Base-by-base conservation (phyloP, 1,139 yeast species). In the Protomyces inouyei region DNA sequence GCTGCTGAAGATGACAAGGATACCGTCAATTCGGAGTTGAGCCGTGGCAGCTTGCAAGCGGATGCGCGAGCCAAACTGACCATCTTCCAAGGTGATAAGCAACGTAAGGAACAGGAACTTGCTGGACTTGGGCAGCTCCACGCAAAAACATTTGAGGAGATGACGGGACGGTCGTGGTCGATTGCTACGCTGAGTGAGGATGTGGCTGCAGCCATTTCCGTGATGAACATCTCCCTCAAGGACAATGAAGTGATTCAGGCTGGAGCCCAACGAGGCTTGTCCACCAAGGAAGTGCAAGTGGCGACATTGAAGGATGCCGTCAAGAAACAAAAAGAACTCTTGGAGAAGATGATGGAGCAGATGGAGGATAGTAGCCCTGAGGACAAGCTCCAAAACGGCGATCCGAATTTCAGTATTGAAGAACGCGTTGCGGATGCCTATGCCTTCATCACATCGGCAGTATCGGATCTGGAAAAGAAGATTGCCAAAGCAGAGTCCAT, bases 1-100 rank as follows among this genome's bases (percentile, higher is more conserved):
- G 70, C 66, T 18, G 68, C 70, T 32, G 73, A 79, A 28, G 81
- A 79, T 53, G 71, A 75, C 1, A 67, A 83, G 23, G 87, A 84
- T 67, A 73, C 77, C 70, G 65, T 77, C 1, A 71, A 82, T 56
- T 76, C 77, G 64, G 82, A 78, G 59, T 78, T 76, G 67, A 68
- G 78, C 14, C 70, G 71, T 6, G 76, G 73, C 8, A 74, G 76
- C 6, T 79, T 55, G 59, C 69, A 65, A 25, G 57, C 69, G 9
- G 69, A 69, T 35, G 55, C 54, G 56, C 66, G 69, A 3, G 71
- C 70, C 9, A 67, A 69, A 53, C 51, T 69, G 14, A 66, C 55
- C 12, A 52, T 69, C 9, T 38, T 67, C 38, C 43, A 57, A 12
- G 67, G 64, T 12, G 70, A 69, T 10, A 38, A 57, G 5, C 64